Conservation (phyloP, 257 asterid genomes). For the Solanum lycopersicoides region DNA sequence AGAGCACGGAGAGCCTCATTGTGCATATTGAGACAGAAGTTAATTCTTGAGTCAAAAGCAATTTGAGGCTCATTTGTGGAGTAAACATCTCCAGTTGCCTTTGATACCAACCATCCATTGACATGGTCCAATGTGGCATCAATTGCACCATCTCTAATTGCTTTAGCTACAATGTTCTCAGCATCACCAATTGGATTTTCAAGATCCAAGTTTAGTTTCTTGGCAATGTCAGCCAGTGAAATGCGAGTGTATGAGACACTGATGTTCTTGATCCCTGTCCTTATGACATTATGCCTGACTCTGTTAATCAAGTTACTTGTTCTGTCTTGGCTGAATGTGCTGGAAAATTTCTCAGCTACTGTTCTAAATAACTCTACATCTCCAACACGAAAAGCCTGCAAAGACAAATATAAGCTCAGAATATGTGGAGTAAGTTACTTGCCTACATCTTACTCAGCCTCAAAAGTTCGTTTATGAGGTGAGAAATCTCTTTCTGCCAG, state of each 20-base stretch:
- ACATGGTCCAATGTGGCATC: slow-evolving; percentile 66
- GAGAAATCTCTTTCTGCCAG: not conserved
- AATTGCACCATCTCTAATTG: slow-evolving; percentile 73
- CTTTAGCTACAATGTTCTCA: slow-evolving; percentile 60
- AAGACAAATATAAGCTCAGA: not conserved
- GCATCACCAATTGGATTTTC: slow-evolving; percentile 57
- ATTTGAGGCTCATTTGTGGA: slow-evolving; percentile 69
- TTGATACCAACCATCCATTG: slow-evolving; percentile 67
- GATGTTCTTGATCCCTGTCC: slow-evolving; percentile 62
- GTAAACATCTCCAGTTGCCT: slow-evolving; percentile 70
- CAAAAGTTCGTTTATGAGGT: not conserved
- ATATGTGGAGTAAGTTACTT: not conserved
- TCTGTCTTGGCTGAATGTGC: slow-evolving; percentile 48
- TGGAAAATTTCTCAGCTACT: slow-evolving; percentile 48
- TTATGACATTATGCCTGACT: slow-evolving; percentile 63
- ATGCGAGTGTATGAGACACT: slow-evolving; percentile 61
- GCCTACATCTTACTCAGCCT: not conserved
- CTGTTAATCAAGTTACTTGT: slow-evolving; percentile 61
- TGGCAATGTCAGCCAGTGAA: slow-evolving; percentile 55
- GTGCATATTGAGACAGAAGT: slow-evolving; percentile 68
- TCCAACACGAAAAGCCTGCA: slow-evolving; percentile 73
- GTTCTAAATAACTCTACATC: slow-evolving; percentile 58
- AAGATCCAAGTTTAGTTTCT: slow-evolving; percentile 60
- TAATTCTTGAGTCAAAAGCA: slow-evolving; percentile 64
- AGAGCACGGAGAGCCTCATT: slow-evolving; percentile 73